Percentiles rank a stretch among this genome's conserved stretches.
Conservation (phyloP, 192 early-diverging fungal genomes). For the Piromyces sp. region DNA sequence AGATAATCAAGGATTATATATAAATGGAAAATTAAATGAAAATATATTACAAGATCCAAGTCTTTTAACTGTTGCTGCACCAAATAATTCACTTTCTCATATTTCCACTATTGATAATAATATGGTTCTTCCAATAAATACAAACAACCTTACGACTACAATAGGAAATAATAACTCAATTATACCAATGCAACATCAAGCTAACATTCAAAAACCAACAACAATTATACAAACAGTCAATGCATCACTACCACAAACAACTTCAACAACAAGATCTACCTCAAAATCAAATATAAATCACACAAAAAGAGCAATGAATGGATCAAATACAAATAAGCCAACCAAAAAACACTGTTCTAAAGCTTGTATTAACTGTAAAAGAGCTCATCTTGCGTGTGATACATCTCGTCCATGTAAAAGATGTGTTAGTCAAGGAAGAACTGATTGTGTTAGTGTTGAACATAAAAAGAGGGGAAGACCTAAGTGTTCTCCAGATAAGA, state of each 20-base stretch:
- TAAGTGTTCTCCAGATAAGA: conserved; percentile 2
- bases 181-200: not conserved
- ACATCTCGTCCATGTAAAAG: conserved; percentile 59
- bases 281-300: not conserved
- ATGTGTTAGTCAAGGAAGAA: conserved; percentile 52
- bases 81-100: not conserved
- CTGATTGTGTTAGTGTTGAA: conserved; percentile 66
- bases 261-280: not conserved
- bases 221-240: not conserved
- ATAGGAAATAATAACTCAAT: not conserved
- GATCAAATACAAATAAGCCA: not conserved
- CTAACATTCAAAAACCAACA: not conserved
- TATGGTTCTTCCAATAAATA: not conserved
- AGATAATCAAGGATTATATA: not conserved
- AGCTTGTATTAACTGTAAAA: conserved; percentile 75
- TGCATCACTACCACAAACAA: not conserved
- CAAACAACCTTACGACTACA: not conserved
- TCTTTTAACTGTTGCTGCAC: not conserved
- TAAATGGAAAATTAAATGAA: not conserved
- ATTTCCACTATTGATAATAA: not conserved
- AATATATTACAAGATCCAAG: not conserved
- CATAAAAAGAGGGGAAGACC: conserved; percentile 79
- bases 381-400: conserved; percentile 79
- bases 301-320: not conserved
- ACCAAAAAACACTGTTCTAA: conserved; percentile 58